phyloP scores from a whole-genome alignment of 2,329 filamentous ascomycete species.

The Neonectria sp. region DNA sequence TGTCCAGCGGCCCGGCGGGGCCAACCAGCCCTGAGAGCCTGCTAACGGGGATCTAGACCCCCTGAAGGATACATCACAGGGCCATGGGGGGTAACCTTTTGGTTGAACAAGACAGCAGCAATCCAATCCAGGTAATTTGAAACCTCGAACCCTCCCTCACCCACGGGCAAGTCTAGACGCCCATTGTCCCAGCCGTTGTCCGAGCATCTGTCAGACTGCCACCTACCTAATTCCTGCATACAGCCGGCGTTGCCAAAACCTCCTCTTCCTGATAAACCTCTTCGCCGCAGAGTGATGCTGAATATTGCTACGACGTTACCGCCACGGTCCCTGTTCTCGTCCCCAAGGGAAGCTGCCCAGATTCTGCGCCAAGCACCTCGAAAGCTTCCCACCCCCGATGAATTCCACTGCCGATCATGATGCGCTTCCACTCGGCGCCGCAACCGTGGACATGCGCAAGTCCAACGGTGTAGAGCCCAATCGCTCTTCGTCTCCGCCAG shows the following conservation, averaged over 20 bases:
- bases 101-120: slow-evolving; percentile 41
- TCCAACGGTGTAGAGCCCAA: slow-evolving; percentile 32
- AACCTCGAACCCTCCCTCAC: slow-evolving; percentile 34
- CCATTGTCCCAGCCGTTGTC: slow-evolving; percentile 23
- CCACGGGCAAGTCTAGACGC: slow-evolving; percentile 26
- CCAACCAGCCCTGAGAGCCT: background rate
- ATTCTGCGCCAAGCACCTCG: slow-evolving; percentile 30
- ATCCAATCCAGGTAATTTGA: slow-evolving; percentile 40
- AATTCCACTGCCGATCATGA: slow-evolving; percentile 43
- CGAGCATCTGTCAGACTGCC: slow-evolving; percentile 9
- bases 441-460: slow-evolving; percentile 25
- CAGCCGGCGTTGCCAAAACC: slow-evolving; percentile 1
- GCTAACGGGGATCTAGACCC: slow-evolving; percentile 18
- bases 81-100: slow-evolving; percentile 27
- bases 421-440: slow-evolving; percentile 40
- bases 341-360: slow-evolving; percentile 28
- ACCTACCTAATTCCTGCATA: slow-evolving; percentile 1
- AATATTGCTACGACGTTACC: slow-evolving; percentile 24
- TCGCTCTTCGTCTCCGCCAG: slow-evolving; percentile 23
- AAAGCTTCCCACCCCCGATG: slow-evolving; percentile 44
- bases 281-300: slow-evolving; percentile 21
- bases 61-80: slow-evolving; percentile 27
- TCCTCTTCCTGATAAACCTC: slow-evolving; percentile 10
- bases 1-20: slow-evolving; percentile 26
- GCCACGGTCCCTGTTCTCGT: slow-evolving; percentile 22